phyloP scores from a whole-genome alignment of 208 protist species.

The Leishmania braziliensis region DNA sequence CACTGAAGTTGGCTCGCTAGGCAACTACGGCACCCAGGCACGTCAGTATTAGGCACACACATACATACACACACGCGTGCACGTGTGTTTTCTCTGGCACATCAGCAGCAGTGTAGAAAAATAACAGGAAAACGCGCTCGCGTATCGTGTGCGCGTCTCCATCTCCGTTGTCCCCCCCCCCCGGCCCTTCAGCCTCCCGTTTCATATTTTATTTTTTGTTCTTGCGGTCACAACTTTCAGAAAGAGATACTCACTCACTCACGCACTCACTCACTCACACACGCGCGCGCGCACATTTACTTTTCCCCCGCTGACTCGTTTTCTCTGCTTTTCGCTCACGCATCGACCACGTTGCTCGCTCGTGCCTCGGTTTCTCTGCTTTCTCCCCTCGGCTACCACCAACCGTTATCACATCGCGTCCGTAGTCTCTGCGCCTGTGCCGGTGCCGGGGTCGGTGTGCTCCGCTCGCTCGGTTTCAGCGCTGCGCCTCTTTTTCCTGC shows the following conservation, averaged over 20 bases:
- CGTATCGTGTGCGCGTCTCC: background rate
- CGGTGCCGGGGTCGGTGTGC: background rate
- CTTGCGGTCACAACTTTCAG: background rate
- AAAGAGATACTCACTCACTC: no score
- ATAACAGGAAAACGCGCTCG: background rate
- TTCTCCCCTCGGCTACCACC: background rate
- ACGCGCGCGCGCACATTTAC: background rate
- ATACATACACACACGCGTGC: background rate
- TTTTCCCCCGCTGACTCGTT: conserved; percentile 1
- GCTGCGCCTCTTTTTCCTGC: conserved; percentile 5
- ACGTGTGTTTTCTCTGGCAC: background rate
- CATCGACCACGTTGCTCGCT: background rate
- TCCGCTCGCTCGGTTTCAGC: background rate
- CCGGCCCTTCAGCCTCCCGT: background rate
- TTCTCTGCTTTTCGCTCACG: background rate
- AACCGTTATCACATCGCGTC: background rate
- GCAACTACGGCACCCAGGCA: background rate
- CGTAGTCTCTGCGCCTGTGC: background rate
- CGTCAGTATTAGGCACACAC: background rate
- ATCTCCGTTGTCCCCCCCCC: background rate
- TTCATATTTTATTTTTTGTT: background rate
- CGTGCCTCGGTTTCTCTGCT: background rate
- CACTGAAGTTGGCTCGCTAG: background rate
- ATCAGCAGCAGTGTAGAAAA: background rate
- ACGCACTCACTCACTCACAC: background rate